These are phyloP conservation scores for Beauveria rudraprayagi DNA, from an alignment of 2,329 filamentous ascomycete species.

Conservation along the genomic window DNA sequence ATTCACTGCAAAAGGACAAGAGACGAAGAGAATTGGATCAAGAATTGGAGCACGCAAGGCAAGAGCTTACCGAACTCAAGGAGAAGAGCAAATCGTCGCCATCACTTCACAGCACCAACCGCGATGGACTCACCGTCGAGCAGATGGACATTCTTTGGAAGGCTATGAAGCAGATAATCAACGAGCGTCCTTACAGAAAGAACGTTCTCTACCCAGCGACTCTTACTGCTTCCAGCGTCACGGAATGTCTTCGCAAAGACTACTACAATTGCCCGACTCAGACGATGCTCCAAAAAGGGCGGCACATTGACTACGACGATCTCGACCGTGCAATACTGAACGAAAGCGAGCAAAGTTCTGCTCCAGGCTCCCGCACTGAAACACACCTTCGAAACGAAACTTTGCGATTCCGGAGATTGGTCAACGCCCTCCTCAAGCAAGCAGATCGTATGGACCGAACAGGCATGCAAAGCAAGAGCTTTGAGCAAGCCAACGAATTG, in stretches of 20 bases:
- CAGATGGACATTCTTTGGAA: conserved; percentile 27
- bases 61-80: conserved; percentile 34
- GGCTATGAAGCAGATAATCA: conserved; percentile 23
- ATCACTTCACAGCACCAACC: conserved; percentile 9
- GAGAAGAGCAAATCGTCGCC: conserved; percentile 21
- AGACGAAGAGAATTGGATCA: conserved; percentile 53
- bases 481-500: conserved; percentile 22
- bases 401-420: conserved; percentile 19
- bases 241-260: conserved; percentile 20
- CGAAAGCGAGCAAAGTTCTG: conserved; percentile 20
- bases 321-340: conserved; percentile 22
- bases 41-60: conserved; percentile 47
- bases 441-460: conserved; percentile 18
- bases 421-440: conserved; percentile 24
- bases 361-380: conserved; percentile 16
- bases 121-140: conserved; percentile 16
- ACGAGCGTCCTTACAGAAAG: conserved; percentile 28
- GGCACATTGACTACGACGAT: conserved; percentile 22
- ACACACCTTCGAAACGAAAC: conserved; percentile 22
- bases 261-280: conserved; percentile 22
- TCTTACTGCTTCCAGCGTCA: conserved; percentile 20
- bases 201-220: conserved; percentile 25
- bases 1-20: conserved; percentile 50
- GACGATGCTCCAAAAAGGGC: conserved; percentile 15
- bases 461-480: conserved; percentile 19